Conservation (phyloP, 164 flowering plant species). For the Echeveria elegans region DNA sequence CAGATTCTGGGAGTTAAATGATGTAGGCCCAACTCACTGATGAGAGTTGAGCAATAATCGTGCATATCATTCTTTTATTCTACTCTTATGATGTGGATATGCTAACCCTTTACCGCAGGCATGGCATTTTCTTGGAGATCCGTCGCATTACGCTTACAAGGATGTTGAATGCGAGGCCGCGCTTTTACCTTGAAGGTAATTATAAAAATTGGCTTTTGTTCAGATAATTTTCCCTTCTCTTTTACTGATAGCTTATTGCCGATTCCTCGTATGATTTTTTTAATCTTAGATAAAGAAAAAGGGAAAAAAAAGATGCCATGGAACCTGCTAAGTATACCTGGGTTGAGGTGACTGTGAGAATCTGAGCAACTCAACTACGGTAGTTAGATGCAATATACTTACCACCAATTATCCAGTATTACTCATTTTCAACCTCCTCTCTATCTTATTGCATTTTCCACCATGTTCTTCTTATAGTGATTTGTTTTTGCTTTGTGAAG, state of each 20-base stretch:
- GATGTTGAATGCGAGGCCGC: conserved; percentile 76
- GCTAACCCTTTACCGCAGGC: conserved; percentile 54
- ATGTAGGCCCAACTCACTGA: conserved; percentile 39
- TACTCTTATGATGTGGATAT: background rate
- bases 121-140: conserved; percentile 49
- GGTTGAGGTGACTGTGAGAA: conserved; percentile 95
- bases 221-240: background rate
- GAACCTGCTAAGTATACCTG: conserved; percentile 89
- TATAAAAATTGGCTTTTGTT: background rate
- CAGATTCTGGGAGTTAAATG: conserved; percentile 64
- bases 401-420: background rate
- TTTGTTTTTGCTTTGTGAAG: background rate
- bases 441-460: background rate
- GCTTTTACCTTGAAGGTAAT: conserved; percentile 74
- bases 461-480: background rate
- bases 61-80: background rate
- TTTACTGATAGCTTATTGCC: background rate
- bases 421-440: background rate
- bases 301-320: conserved; percentile 67
- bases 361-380: conserved; percentile 80
- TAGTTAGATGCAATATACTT: conserved; percentile 16
- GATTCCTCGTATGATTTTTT: background rate
- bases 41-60: background rate
- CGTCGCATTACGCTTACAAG: conserved; percentile 82
- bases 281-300: conserved; percentile 53